Evolutionary conservation across 129 eudicot species (phyloP).

Genomic region (Chrysanthemum makinoi): DNA sequence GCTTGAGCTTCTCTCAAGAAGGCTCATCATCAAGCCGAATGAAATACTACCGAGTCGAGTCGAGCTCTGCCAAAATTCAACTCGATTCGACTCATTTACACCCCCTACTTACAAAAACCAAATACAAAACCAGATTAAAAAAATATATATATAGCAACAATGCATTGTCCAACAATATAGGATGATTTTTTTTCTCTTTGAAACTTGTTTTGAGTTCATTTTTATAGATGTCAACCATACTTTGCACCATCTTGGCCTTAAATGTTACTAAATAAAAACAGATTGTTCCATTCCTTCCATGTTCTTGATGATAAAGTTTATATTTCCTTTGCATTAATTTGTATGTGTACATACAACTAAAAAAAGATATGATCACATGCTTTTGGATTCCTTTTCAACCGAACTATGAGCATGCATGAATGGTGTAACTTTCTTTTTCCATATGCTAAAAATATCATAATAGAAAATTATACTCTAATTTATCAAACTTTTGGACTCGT

Average conservation of each 20-base stretch:
- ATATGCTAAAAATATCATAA: conserved; percentile 16
- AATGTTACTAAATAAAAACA: neutral
- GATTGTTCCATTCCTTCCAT: conserved; percentile 8
- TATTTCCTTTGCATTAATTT: neutral
- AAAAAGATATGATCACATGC: conserved; percentile 30
- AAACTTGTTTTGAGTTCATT: neutral
- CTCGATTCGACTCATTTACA: too few relatives aligned
- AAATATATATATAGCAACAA: neutral
- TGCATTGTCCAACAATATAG: neutral
- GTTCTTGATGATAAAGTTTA: conserved; percentile 9
- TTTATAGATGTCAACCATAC: neutral
- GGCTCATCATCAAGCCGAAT: too few relatives aligned
- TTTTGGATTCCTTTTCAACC: conserved; percentile 30
- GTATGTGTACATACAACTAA: neutral
- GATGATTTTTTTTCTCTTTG: neutral
- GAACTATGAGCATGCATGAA: conserved; percentile 31
- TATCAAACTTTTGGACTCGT: conserved; percentile 8
- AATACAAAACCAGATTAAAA: too few relatives aligned
- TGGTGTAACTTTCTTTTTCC: conserved; percentile 8
- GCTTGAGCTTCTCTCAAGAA: too few relatives aligned
- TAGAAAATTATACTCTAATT: conserved; percentile 2
- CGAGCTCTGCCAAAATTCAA: too few relatives aligned
- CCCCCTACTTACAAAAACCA: too few relatives aligned
- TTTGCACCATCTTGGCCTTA: neutral
- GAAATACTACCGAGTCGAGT: too few relatives aligned